These are phyloP conservation scores for Xylariomycetidae sp. DNA, from an alignment of 2,329 filamentous ascomycete species.

Conservation along the genomic window DNA sequence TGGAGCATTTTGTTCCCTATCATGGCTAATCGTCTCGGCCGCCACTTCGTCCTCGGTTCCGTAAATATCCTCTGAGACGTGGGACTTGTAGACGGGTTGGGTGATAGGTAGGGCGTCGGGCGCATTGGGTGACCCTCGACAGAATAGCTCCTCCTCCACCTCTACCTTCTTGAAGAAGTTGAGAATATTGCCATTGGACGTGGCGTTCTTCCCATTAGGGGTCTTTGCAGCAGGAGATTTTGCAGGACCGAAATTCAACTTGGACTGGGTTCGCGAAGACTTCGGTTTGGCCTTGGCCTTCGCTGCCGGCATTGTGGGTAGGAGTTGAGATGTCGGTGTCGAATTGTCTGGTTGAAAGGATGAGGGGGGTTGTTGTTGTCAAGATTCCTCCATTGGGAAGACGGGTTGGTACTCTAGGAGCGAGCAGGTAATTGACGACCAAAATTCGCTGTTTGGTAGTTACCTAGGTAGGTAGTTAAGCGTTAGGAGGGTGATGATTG, in stretches of 20 bases:
- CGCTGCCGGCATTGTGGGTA: conserved; percentile 15
- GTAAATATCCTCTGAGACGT: conserved; percentile 31
- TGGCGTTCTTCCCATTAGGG: conserved; percentile 26
- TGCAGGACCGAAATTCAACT: conserved; percentile 23
- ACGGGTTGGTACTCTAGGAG: too few species aligned
- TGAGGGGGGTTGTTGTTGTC: too few species aligned
- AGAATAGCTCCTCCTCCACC: conserved; percentile 56
- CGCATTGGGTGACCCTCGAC: too few species aligned
- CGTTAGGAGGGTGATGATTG: too few species aligned
- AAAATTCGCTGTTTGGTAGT: too few species aligned
- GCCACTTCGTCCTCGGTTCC: conserved; percentile 26
- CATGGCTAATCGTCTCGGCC: background rate
- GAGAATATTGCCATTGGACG: conserved; percentile 61
- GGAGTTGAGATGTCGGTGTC: too few species aligned
- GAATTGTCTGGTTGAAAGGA: too few species aligned
- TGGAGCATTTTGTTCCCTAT: conserved; percentile 21
- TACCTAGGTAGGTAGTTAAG: too few species aligned
- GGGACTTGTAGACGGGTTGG: too few species aligned
- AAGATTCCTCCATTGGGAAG: too few species aligned
- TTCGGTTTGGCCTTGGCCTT: conserved; percentile 12
- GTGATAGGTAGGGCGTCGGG: too few species aligned
- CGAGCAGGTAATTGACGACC: too few species aligned
- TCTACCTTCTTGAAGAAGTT: conserved; percentile 71
- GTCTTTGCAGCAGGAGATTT: conserved; percentile 17
- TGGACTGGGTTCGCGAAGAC: conserved; percentile 22